A percentile compares a stretch with the other conserved stretches of the same genome.
These are phyloP conservation scores for Tolypocladium guangdongense DNA, from an alignment of 2,329 filamentous ascomycete species.

Conservation along the genomic window DNA sequence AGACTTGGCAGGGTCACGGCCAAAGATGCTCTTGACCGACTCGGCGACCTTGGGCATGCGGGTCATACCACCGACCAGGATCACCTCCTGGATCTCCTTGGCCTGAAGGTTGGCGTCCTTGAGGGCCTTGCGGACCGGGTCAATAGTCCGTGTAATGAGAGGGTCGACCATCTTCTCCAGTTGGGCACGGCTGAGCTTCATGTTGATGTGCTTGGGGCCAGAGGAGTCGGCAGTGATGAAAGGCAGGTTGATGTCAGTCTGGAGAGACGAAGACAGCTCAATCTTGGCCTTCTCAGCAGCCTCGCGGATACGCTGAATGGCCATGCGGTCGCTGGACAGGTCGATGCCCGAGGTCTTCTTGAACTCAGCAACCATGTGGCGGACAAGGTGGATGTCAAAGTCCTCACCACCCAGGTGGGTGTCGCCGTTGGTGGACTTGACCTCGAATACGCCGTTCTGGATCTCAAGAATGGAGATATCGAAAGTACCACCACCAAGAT, in stretches of 20 bases:
- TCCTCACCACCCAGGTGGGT: conserved; percentile 97
- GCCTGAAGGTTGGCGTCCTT: conserved; percentile 89
- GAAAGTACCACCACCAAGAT: conserved; percentile 97
- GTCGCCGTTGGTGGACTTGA: conserved; percentile 98
- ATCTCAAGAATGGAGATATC: conserved; percentile 98
- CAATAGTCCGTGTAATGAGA: conserved; percentile 74
- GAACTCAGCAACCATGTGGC: conserved; percentile 88
- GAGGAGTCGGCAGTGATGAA: conserved; percentile 96
- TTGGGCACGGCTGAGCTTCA: conserved; percentile 83
- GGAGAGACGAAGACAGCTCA: conserved; percentile 85
- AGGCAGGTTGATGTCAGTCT: conserved; percentile 96
- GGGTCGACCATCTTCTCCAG: conserved; percentile 89
- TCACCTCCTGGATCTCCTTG: conserved; percentile 95
- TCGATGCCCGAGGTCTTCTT: conserved; percentile 93
- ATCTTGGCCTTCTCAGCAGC: conserved; percentile 99
- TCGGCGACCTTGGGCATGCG: conserved; percentile 98
- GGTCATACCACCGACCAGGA: conserved; percentile 97
- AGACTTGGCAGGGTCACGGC: conserved; percentile 91
- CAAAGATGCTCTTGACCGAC: conserved; percentile 94
- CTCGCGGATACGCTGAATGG: conserved; percentile 97
- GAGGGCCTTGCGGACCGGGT: conserved; percentile 90
- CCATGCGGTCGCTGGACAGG: conserved; percentile 87
- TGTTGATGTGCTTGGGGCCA: conserved; percentile 97
- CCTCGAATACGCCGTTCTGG: conserved; percentile 95
- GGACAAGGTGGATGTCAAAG: conserved; percentile 90